Base-by-base conservation (phyloP, 1,139 yeast species). In the Blastobotrys raffinosifermentans region DNA sequence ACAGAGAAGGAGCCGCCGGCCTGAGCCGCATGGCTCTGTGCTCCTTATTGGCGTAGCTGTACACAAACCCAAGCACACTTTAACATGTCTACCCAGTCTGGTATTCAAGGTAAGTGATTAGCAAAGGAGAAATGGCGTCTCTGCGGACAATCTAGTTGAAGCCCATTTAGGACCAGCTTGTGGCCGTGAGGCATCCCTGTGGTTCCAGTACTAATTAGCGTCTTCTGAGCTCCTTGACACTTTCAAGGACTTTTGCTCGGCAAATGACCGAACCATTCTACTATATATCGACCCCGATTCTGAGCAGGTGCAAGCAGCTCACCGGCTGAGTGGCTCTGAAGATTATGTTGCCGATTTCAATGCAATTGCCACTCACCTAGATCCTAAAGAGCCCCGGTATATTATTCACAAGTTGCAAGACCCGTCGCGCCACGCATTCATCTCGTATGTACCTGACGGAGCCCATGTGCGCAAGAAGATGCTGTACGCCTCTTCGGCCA, bases 401-500 rank as follows among this genome's bases (percentile, higher is more conserved):
- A 57, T 84, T 26, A 60, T 84, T 7, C 53, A 80, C 29, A 67
- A 70, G 36, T 60, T 66, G 31, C 67, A 59, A 25, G 54, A 53
- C 18, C 56, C 54, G 8, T 48, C 40, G 19, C 31, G 39, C 17
- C 69, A 66, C 45, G 69, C 76, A 3, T 87, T 91, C 53, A 72
- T 87, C 32, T 77, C 93, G 29, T 89, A 72, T 63, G 91, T 91
- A 34, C 97, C 98, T 0, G 96, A 91, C 57, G 60, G 63, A 34
- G 87, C 96, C 9, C 78, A 80, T 5, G 89, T 91, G 23, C 73
- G 89, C 43, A 73, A 75, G 42, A 91, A 91, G 58, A 91, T 91
- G 97, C 69, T 91, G 38, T 93, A 89, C 60, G 97, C 98, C 2
- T 82, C 96, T 2, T 80, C 94, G 14, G 85, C 85, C 47, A 80